Percentiles rank a stretch among this genome's conserved stretches.
phyloP scores from a whole-genome alignment of 1,139 yeast genomes.

The Suhomyces maxii region DNA sequence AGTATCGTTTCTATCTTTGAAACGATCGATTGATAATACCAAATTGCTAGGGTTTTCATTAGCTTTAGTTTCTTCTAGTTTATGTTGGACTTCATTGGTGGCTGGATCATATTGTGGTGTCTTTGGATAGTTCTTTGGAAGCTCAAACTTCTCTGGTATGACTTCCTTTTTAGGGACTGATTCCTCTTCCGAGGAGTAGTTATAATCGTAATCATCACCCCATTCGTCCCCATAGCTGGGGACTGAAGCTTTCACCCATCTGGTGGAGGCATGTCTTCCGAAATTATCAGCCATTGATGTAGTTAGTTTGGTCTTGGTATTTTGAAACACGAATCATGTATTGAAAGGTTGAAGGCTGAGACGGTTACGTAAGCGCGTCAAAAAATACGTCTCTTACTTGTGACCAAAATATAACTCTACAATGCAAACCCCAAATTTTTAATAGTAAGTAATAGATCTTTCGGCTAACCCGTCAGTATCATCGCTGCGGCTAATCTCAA shows the following conservation, averaged over 20 bases:
- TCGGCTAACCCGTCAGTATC: no score
- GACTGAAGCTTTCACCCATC: conserved; percentile 61
- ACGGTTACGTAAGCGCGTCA: neutral
- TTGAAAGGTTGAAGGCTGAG: neutral
- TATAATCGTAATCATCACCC: conserved; percentile 45
- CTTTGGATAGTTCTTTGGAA: neutral
- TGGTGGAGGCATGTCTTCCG: conserved; percentile 59
- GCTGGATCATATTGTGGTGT: neutral
- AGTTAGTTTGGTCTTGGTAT: neutral
- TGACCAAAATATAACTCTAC: no score
- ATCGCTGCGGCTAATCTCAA: no score
- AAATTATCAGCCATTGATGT: conserved; percentile 42
- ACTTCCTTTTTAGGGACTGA: conserved; percentile 3
- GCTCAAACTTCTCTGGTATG: conserved; percentile 10
- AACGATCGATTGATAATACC: conserved; percentile 39
- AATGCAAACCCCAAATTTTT: no score
- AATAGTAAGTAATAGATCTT: no score
- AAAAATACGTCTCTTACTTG: no score
- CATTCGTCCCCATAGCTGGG: conserved; percentile 64
- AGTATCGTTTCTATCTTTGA: conserved; percentile 17
- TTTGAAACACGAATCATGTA: conserved; percentile 4
- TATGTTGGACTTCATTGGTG: neutral
- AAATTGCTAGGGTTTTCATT: conserved; percentile 16
- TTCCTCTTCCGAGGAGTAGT: conserved; percentile 14
- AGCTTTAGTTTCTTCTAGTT: neutral